Evolutionary conservation across 2,329 filamentous ascomycete genomes (phyloP).

Genomic region (Magnaporthiopsis rhizophila): DNA sequence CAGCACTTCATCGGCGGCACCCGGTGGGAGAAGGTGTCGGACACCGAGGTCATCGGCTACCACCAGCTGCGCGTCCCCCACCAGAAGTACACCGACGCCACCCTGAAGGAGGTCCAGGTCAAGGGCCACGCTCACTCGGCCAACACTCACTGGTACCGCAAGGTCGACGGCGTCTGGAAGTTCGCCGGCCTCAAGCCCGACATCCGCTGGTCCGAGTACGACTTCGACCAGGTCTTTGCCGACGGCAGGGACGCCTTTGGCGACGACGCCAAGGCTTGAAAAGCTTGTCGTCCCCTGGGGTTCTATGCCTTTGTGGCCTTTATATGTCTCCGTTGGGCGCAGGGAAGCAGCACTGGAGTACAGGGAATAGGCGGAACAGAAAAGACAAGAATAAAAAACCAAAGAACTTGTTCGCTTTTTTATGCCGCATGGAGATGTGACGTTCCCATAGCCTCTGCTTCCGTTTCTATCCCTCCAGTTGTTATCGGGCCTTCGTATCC

Average conservation of each 20-base stretch:
- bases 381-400: neutral
- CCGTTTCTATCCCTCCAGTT: neutral
- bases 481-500: slow-evolving; percentile 1
- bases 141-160: slow-evolving; percentile 48
- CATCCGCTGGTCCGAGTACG: slow-evolving; percentile 48
- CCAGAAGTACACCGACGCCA: slow-evolving; percentile 48
- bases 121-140: slow-evolving; percentile 52
- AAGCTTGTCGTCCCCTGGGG: neutral
- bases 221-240: slow-evolving; percentile 30
- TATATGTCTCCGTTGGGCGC: neutral
- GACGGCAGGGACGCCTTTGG: slow-evolving; percentile 15
- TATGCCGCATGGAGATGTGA: neutral
- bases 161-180: slow-evolving; percentile 50
- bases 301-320: neutral
- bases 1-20: slow-evolving; percentile 56
- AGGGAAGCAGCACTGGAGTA: neutral
- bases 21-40: slow-evolving; percentile 48
- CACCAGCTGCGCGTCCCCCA: slow-evolving; percentile 55
- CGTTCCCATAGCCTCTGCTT: neutral
- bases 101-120: slow-evolving; percentile 36
- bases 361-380: neutral
- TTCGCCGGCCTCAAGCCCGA: slow-evolving; percentile 46
- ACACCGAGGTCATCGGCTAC: slow-evolving; percentile 47
- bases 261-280: neutral
- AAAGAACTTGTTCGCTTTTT: neutral